Base-by-base conservation (phyloP, 495 filamentous ascomycete genomes). In the Aspergillus homomorphus region DNA sequence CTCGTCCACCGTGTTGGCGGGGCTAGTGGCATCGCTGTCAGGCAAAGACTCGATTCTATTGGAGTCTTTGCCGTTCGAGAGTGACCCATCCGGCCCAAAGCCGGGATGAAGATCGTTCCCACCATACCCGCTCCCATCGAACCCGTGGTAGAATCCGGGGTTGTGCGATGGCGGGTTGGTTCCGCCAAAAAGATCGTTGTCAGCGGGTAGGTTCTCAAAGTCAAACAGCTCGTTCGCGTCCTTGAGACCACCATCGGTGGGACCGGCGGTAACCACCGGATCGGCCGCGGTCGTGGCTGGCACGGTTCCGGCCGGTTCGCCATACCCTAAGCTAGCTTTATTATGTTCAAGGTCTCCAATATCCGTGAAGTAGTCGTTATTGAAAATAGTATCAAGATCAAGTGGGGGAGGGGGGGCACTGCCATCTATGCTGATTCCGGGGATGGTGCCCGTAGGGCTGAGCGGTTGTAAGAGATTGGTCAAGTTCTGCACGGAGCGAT, bases 361-460 rank as follows among this genome's bases (percentile, higher is more conserved):
- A 63, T 79, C 76, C 42, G 75, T 77, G 62, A 81, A 80, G 61
- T 88, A 90, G 23, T 86, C 85, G 30, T 77, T 75, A 63, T 89
- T 85, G 60, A 91, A 82, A 62, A 85, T 88, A 60, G 88, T 80
- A 65, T 89, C 88, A 1, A 90, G 75, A 61, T 90, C 88, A 45
- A 89, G 69, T 15, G 74, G 71, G 2, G 73, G 71, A 45, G 70
- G 72, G 41, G 69, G 69, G 23, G 70, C 68, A 56, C 61, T 73
- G 26, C 73, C 76, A 23, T 76, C 78, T 15, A 70, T 62, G 26
- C 77, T 77, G 3, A 95, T 68, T 10, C 90, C 91, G 1, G 91
- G 90, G 51, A 96, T 94, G 18, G 79, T 78, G 14, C 91, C 91
- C 5, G 82, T 89, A 0, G 91, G 91, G 64, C 86, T 90, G 26